Conservation (phyloP, 257 asterid genomes). For the Nicotiana sylvestris region DNA sequence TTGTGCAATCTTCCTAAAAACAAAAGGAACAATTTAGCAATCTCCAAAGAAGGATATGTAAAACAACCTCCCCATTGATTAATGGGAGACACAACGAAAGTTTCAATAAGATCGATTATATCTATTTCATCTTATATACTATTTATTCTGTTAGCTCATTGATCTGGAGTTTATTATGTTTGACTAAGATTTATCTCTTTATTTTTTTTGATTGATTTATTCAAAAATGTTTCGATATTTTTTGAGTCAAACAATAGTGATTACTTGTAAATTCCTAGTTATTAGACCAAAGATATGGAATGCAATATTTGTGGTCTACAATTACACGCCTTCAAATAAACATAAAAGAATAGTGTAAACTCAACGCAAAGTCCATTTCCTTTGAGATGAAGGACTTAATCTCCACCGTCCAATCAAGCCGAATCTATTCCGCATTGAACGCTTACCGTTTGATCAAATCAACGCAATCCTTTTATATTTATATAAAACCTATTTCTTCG, state of each 20-base stretch:
- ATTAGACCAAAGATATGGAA: not conserved
- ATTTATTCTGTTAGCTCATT: no score
- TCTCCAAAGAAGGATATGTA: no score
- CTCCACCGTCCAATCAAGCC: constrained; percentile 23
- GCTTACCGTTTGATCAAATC: constrained; percentile 37
- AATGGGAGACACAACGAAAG: no score
- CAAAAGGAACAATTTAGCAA: no score
- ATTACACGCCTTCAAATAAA: not conserved
- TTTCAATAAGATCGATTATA: no score
- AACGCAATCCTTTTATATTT: constrained; percentile 3
- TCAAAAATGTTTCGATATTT: no score
- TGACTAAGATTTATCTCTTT: no score
- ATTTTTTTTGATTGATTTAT: no score
- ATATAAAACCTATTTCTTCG: constrained; percentile 16
- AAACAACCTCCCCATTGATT: no score
- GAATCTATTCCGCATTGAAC: constrained; percentile 10
- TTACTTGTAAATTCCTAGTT: not conserved
- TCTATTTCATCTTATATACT: no score
- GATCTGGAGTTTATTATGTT: no score
- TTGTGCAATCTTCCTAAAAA: no score
- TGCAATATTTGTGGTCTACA: constrained; percentile 9
- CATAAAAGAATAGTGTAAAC: not conserved
- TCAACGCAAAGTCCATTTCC: not conserved
- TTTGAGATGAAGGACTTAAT: constrained; percentile 11
- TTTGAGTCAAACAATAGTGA: not conserved